These are phyloP conservation scores for Emericellopsis cladophorae DNA, from an alignment of 2,329 filamentous ascomycete genomes.

Conservation along the genomic window DNA sequence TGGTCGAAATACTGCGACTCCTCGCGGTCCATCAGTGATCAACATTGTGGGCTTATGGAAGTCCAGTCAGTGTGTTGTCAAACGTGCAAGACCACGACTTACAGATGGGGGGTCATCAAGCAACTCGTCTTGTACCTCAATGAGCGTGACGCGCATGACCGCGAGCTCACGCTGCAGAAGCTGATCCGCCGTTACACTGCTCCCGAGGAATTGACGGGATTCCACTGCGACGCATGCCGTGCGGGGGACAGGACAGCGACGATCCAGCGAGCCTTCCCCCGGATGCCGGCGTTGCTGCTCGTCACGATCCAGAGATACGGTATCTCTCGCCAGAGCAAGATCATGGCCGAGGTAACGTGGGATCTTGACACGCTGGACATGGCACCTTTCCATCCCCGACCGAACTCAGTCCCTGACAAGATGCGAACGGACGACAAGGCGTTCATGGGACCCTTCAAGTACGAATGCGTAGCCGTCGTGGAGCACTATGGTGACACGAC, in stretches of 20 bases:
- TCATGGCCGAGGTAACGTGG: conserved; percentile 61
- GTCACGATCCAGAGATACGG: conserved; percentile 22
- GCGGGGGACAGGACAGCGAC: conserved; percentile 47
- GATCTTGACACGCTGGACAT: conserved; percentile 58
- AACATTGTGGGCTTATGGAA: conserved; percentile 68
- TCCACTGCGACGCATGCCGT: conserved; percentile 66
- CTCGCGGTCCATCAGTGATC: conserved; percentile 65
- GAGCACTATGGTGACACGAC: conserved; percentile 59
- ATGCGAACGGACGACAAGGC: conserved; percentile 19
- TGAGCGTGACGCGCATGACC: too few species aligned
- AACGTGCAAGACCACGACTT: too few species aligned
- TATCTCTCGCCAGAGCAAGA: conserved; percentile 38
- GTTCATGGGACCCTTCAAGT: conserved; percentile 49
- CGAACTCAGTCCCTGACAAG: conserved; percentile 9
- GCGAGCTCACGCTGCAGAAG: too few species aligned
- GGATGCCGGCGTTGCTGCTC: conserved; percentile 60
- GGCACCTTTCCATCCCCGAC: conserved; percentile 22
- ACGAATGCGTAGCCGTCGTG: conserved; percentile 79
- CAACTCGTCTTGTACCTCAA: too few species aligned
- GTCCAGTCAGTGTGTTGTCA: conserved; percentile 21
- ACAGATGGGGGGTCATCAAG: too few species aligned
- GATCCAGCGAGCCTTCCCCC: conserved; percentile 62
- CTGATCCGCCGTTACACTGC: too few species aligned
- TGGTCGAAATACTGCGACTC: conserved; percentile 60
- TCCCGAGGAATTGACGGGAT: conserved; percentile 23